Evolutionary conservation across 2,329 filamentous ascomycete species (phyloP), one percentile per base, ranked within the genome.

Genomic region (Leptographium flavum): DNA sequence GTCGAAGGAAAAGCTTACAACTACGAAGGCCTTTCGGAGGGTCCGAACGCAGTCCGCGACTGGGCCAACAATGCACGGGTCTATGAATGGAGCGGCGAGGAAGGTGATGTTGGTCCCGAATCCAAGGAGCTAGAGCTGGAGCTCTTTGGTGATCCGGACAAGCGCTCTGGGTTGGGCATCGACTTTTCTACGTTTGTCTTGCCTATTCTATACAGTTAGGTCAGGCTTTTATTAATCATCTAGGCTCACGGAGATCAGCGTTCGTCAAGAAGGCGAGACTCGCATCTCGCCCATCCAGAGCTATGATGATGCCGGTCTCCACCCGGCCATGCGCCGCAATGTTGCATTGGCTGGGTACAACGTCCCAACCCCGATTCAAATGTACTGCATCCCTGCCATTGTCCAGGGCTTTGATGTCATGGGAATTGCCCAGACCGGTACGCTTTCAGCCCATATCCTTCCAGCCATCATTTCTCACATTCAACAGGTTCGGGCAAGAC

Each of bases 381-480:
- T 77, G 19, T 95, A 85, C 59, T 80, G 79, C 5, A 76, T 96
- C 27, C 87, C 92, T 0, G 80, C 88, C 0, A 79, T 96, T 37
- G 64, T 84, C 21, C 67, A 73, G 42, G 83, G 83, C 2, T 69
- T 83, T 53, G 92, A 98, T 61, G 69, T 96, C 27, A 85, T 96
- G 52, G 88, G 81, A 3, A 78, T 92, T 55, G 87, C 92, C 9
- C 90, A 96, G 64, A 98, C 92, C 40, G 90, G 90, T 93, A 68
- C 61, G 74, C 64, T 15, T 14, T 17, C 14, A 37, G n/a, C 13
- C 22, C 13, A 21, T 10, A 5, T 19, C 9, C 9, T 22, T 17
- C 25, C 22, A 21, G 10, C 22, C 11, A 10, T 36, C 5, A 2
- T 22, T 36, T 31, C 31, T 17, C 14, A 17, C 8, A 15, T 19